phyloP scores from a whole-genome alignment of 768 basidiomycete species.

The Auricularia sp. region DNA sequence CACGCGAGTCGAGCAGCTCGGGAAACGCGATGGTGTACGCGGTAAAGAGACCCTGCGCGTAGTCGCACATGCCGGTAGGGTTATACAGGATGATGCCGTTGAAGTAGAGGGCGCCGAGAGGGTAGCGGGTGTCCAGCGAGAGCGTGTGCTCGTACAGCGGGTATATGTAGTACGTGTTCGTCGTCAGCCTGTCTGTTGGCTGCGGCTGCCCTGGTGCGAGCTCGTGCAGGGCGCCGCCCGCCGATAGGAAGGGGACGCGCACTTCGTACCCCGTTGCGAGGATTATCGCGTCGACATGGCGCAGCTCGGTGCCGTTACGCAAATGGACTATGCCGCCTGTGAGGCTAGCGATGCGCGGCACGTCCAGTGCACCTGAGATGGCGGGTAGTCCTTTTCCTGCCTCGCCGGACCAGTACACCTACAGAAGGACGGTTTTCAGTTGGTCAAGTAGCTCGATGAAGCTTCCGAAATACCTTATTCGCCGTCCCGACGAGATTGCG shows the following conservation, averaged over 20 bases:
- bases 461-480: constrained; percentile 25
- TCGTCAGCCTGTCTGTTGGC: constrained; percentile 24
- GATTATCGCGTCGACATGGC: constrained; percentile 37
- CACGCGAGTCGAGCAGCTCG: constrained; percentile 31
- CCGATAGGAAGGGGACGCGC: constrained; percentile 38
- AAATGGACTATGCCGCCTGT: constrained; percentile 36
- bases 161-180: constrained; percentile 45
- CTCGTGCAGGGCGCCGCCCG: constrained; percentile 8
- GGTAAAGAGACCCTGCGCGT: constrained; percentile 40
- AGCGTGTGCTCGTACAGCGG: constrained; percentile 47
- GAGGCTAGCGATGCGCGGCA: constrained; percentile 42
- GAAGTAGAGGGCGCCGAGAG: constrained; percentile 44
- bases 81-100: constrained; percentile 42
- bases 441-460: too few species aligned
- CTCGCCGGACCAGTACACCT: neutral
- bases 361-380: constrained; percentile 6
- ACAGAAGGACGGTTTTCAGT: too few species aligned
- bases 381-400: neutral
- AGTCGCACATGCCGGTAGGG: constrained; percentile 38
- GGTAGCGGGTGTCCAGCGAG: constrained; percentile 37
- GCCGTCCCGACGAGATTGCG: constrained; percentile 33
- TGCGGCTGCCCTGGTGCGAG: neutral
- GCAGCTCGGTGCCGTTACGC: constrained; percentile 31
- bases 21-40: constrained; percentile 36
- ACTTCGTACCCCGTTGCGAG: constrained; percentile 49